Evolutionary conservation across 805 yeast species (phyloP).

Genomic region (Nakazawaea sp.): DNA sequence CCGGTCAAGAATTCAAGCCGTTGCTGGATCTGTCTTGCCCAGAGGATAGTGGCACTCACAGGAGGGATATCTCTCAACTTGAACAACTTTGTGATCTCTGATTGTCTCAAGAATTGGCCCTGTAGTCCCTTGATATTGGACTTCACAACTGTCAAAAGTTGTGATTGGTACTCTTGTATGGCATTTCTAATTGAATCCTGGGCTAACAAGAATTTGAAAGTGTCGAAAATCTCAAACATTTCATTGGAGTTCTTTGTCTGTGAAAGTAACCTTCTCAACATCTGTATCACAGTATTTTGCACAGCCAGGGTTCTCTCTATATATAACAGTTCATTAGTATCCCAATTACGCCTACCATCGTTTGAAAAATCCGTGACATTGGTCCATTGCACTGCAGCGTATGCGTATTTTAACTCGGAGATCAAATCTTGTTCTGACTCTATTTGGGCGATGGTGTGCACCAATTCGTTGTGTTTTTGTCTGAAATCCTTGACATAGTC

Average conservation of each 20-base stretch:
- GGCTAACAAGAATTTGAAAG: slow-evolving; percentile 38
- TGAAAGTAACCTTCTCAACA: slow-evolving; percentile 31
- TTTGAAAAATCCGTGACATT: slow-evolving; percentile 30
- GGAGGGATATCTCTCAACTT: slow-evolving; percentile 40
- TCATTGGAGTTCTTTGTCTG: slow-evolving; percentile 35
- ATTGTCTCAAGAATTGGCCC: slow-evolving; percentile 27
- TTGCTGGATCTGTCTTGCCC: slow-evolving; percentile 45
- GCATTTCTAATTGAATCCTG: slow-evolving; percentile 53
- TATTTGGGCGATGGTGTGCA: slow-evolving; percentile 23
- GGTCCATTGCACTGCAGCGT: slow-evolving; percentile 28
- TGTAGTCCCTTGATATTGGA: slow-evolving; percentile 38
- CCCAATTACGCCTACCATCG: slow-evolving; percentile 35
- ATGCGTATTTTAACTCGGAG: slow-evolving; percentile 33
- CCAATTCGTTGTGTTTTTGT: slow-evolving; percentile 43
- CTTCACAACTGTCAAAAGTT: slow-evolving; percentile 41
- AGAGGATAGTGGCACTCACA: slow-evolving; percentile 37
- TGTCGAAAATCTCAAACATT: slow-evolving; percentile 44
- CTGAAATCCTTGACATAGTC: slow-evolving; percentile 40
- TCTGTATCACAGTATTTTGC: slow-evolving; percentile 37
- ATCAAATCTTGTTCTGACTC: background rate
- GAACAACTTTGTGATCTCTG: slow-evolving; percentile 26
- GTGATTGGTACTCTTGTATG: slow-evolving; percentile 51
- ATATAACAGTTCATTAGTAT: slow-evolving; percentile 31
- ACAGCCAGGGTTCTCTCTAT: slow-evolving; percentile 33
- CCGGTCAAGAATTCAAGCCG: slow-evolving; percentile 34